phyloP scores from a whole-genome alignment of 805 yeast species.

The Nakazawaea sp. region DNA sequence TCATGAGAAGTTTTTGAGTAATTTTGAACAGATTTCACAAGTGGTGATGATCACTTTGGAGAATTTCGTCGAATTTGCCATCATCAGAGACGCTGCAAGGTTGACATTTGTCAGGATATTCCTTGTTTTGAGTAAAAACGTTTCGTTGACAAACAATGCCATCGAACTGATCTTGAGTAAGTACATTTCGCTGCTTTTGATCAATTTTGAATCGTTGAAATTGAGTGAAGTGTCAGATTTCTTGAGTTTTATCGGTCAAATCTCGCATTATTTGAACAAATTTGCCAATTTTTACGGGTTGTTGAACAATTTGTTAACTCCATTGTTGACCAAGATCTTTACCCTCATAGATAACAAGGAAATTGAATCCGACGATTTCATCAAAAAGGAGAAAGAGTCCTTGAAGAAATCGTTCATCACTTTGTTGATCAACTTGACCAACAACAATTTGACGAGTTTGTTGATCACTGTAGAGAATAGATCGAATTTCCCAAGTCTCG shows the following conservation, averaged over 20 bases:
- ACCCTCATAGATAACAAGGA: conserved; percentile 21
- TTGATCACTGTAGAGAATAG: conserved; percentile 66
- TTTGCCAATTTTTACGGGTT: conserved; percentile 66
- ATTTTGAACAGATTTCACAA: conserved; percentile 44
- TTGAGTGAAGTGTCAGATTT: conserved; percentile 71
- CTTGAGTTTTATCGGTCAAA: conserved; percentile 79
- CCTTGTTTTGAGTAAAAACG: conserved; percentile 51
- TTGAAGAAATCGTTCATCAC: conserved; percentile 67
- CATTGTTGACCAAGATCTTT: conserved; percentile 64
- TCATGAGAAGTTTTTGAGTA: conserved; percentile 23
- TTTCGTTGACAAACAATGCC: conserved; percentile 36
- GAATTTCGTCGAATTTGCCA: conserved; percentile 55
- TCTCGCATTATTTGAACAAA: conserved; percentile 67
- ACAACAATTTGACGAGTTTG: conserved; percentile 75
- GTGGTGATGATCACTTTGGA: conserved; percentile 82
- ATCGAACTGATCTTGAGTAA: conserved; percentile 50
- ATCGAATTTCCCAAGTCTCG: conserved; percentile 47
- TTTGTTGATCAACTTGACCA: conserved; percentile 60
- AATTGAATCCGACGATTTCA: conserved; percentile 23
- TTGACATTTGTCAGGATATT: conserved; percentile 84
- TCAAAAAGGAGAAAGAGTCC: conserved; percentile 50
- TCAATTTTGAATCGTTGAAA: conserved; percentile 48
- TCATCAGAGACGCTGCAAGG: conserved; percentile 78
- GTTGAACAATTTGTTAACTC: conserved; percentile 65
- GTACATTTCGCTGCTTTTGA: conserved; percentile 60